Percentiles rank a stretch among this genome's conserved stretches.
Conservation (phyloP, 305 asterid species). For the Fraxinus xanthoxyloides region DNA sequence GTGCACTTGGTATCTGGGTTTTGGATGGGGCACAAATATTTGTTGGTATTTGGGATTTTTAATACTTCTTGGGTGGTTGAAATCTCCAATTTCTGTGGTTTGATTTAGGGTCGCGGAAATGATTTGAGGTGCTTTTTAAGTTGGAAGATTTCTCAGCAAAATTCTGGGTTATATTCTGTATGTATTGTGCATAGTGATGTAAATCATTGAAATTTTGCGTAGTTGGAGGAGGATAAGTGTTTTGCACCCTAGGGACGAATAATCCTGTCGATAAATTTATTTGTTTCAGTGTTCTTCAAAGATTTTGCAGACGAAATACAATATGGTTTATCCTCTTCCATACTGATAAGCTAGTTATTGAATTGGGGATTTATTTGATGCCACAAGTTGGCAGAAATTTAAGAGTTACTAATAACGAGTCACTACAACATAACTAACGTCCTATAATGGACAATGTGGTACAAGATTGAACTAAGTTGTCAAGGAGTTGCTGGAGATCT, state of each 20-base stretch:
- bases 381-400: neutral
- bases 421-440: neutral
- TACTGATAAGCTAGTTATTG: neutral
- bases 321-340: neutral
- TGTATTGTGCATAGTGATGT: neutral
- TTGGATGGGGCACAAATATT: neutral
- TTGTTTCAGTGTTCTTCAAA: neutral
- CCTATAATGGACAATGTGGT: neutral
- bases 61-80: constrained; percentile 9
- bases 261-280: neutral
- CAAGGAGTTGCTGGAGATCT: neutral
- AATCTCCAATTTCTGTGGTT: constrained; percentile 1
- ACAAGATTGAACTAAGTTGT: neutral
- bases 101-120: neutral
- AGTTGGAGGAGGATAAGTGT: neutral
- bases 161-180: neutral
- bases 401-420: neutral
- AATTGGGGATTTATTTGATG: neutral
- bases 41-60: constrained; percentile 9
- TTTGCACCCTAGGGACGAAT: too few species aligned
- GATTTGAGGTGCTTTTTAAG: constrained; percentile 2
- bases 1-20: constrained; percentile 4
- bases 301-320: neutral
- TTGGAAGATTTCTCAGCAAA: neutral
- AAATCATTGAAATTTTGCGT: neutral